These are phyloP conservation scores for Mucor ambiguus DNA, from an alignment of 371 early-diverging fungal genomes.

Conservation along the genomic window DNA sequence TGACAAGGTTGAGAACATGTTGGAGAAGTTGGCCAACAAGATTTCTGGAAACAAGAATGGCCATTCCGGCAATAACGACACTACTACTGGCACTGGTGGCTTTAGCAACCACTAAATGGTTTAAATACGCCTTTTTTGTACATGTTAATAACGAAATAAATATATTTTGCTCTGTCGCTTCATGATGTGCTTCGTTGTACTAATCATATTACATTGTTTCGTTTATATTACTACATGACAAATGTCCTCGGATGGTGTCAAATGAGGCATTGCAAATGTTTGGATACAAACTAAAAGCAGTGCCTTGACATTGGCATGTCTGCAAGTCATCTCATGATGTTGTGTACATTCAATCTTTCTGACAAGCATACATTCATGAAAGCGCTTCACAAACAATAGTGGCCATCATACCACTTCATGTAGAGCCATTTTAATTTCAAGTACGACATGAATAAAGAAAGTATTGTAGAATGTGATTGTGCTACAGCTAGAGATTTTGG, in stretches of 20 bases:
- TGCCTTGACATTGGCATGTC: background rate
- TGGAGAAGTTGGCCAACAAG: slow-evolving; percentile 18
- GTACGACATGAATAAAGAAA: background rate
- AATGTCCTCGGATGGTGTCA: background rate
- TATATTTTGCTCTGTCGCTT: background rate
- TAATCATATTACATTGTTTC: background rate
- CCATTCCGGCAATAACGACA: background rate
- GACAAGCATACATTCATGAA: background rate
- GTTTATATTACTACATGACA: background rate
- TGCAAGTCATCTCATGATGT: background rate
- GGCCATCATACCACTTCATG: background rate
- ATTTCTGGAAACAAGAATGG: background rate
- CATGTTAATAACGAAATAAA: background rate
- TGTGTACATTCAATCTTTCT: background rate
- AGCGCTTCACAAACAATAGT: background rate
- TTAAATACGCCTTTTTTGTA: background rate
- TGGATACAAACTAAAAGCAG: background rate
- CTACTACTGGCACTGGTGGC: background rate
- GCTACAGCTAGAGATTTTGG: background rate
- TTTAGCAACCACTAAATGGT: background rate
- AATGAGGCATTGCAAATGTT: background rate
- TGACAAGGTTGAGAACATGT: slow-evolving; percentile 19
- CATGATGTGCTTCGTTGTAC: background rate
- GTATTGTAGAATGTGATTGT: slow-evolving; percentile 8
- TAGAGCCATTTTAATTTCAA: background rate